Conservation (phyloP, 2,329 filamentous ascomycete genomes). For the Acephala macrosclerotiorum region DNA sequence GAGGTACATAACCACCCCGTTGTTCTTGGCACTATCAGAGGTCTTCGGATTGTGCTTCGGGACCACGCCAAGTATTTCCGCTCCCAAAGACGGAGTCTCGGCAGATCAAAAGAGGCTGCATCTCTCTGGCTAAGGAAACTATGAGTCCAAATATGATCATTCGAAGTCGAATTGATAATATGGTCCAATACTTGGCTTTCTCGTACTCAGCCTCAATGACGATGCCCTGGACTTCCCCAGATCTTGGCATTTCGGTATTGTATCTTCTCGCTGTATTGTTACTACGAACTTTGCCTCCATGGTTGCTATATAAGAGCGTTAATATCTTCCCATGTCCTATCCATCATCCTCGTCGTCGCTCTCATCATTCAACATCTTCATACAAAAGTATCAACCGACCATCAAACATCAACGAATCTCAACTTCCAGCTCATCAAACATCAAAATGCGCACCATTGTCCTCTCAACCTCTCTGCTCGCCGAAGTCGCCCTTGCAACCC, state of each 20-base stretch:
- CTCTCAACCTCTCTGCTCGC: constrained; percentile 11
- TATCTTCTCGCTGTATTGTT: constrained; percentile 4
- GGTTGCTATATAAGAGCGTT: constrained; percentile 16
- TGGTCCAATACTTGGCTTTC: constrained; percentile 20
- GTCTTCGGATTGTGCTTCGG: not conserved
- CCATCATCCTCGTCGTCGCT: not conserved
- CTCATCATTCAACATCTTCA: not conserved
- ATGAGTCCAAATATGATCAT: not conserved
- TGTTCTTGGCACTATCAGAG: not conserved
- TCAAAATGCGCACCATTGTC: constrained; percentile 26
- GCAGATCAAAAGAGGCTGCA: not conserved
- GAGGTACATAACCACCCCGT: not conserved
- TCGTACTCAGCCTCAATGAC: constrained; percentile 21
- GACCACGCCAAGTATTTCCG: not conserved
- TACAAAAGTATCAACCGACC: not conserved
- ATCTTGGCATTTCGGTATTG: constrained; percentile 1
- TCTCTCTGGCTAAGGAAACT: constrained; percentile 3
- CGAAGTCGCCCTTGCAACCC: constrained; percentile 20
- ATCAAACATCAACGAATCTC: constrained; percentile 1
- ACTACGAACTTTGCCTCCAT: not conserved
- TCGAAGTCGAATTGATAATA: not conserved
- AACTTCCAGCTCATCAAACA: not conserved
- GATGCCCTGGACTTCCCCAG: constrained; percentile 10
- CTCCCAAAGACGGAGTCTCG: not conserved
- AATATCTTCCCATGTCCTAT: not conserved